Percentiles rank a stretch among this genome's conserved stretches.
phyloP scores from a whole-genome alignment of 164 flowering plant genomes.

The Protea cynaroides region DNA sequence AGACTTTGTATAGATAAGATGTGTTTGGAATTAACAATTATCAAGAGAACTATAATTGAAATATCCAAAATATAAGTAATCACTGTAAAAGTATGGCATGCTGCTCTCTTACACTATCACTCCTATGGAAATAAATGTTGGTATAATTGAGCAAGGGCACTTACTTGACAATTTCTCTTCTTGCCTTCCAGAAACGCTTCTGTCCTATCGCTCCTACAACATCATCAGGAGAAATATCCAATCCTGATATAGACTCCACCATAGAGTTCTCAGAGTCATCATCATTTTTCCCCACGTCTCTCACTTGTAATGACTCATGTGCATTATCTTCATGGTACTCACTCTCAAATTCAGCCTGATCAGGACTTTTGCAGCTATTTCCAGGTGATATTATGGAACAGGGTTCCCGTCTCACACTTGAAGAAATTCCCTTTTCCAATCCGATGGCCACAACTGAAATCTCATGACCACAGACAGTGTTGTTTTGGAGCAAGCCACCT shows the following conservation, averaged over 20 bases:
- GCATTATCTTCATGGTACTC: slow-evolving; percentile 17
- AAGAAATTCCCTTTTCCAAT: slow-evolving; percentile 16
- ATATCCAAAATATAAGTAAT: not conserved
- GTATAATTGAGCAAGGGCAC: slow-evolving; percentile 17
- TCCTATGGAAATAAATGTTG: not conserved
- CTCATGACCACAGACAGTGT: slow-evolving; percentile 9
- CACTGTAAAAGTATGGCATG: no score
- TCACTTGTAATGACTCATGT: slow-evolving; percentile 17
- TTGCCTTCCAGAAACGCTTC: slow-evolving; percentile 74
- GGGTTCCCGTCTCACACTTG: slow-evolving; percentile 13
- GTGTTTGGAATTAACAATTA: not conserved
- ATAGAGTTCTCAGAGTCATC: slow-evolving; percentile 50
- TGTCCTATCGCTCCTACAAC: slow-evolving; percentile 65
- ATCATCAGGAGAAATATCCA: slow-evolving; percentile 60
- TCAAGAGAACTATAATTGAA: no score
- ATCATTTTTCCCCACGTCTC: slow-evolving; percentile 31
- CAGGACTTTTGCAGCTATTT: slow-evolving; percentile 20
- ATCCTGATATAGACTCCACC: slow-evolving; percentile 39
- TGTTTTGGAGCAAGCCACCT: slow-evolving; percentile 10
- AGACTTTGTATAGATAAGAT: not conserved
- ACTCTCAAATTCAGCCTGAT: slow-evolving; percentile 19
- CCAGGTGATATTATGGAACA: slow-evolving; percentile 16
- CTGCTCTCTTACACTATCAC: no score
- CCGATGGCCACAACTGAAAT: slow-evolving; percentile 12
- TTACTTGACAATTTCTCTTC: slow-evolving; percentile 75